Conservation (phyloP, 2,329 filamentous ascomycete genomes). For the Lachnellula arida region DNA sequence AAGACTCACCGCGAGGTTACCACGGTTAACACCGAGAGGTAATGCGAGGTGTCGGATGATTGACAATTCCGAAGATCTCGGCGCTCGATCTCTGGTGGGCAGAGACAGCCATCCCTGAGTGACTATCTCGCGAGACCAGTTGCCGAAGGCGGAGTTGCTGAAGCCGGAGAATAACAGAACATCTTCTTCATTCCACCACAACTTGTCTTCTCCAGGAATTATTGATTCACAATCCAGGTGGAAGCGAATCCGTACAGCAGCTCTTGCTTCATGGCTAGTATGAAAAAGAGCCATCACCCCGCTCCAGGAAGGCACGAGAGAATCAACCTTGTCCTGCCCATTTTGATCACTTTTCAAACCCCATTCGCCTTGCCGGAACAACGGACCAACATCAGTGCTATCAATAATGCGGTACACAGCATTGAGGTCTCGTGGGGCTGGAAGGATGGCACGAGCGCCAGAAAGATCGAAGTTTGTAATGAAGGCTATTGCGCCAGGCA, state of each 20-base stretch:
- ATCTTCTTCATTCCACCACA: not conserved
- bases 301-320: not conserved
- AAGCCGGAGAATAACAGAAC: not conserved
- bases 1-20: not conserved
- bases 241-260: not conserved
- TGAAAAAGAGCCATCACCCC: not conserved
- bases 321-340: not conserved
- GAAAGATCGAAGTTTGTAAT: conserved; percentile 5
- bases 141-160: not conserved
- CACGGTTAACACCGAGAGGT: not conserved
- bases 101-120: not conserved
- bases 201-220: not conserved
- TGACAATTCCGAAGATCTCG: too few species aligned
- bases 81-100: not conserved
- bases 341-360: not conserved
- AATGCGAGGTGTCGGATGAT: not conserved
- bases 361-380: too few species aligned
- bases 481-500: not conserved
- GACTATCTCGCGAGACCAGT: not conserved
- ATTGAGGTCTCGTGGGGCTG: conserved; percentile 1
- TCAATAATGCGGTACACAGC: too few species aligned
- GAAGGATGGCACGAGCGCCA: conserved; percentile 5
- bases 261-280: not conserved
- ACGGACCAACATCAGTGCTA: too few species aligned
- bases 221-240: not conserved